Evolutionary conservation across 495 filamentous ascomycete species (phyloP).

Genomic region (Neurospora tetraspora): DNA sequence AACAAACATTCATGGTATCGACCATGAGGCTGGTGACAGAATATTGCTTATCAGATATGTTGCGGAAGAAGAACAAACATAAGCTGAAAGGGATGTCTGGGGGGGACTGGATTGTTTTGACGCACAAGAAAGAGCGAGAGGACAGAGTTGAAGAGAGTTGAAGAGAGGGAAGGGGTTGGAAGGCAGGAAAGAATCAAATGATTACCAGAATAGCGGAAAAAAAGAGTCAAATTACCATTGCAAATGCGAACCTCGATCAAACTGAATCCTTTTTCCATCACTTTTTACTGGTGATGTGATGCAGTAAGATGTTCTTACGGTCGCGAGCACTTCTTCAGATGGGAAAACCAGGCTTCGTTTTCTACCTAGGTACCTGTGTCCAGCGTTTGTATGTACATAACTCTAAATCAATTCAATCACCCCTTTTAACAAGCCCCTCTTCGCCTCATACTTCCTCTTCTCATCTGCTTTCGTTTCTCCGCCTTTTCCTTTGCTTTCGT

Average conservation of each 20-base stretch:
- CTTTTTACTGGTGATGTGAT: background rate
- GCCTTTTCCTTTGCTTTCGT: background rate
- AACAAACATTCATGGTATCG: background rate
- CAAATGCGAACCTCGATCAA: background rate
- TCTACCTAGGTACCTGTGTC: background rate
- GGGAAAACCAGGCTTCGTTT: background rate
- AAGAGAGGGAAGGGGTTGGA: background rate
- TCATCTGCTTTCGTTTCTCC: background rate
- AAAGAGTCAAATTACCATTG: background rate
- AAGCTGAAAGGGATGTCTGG: background rate
- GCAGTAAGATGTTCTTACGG: background rate
- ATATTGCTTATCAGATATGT: background rate
- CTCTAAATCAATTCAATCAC: background rate
- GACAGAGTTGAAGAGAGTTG: background rate
- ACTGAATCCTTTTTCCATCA: background rate
- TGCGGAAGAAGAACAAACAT: background rate
- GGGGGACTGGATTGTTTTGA: background rate
- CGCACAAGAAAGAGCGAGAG: background rate
- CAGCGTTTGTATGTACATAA: background rate
- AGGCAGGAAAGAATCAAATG: background rate
- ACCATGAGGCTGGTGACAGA: background rate
- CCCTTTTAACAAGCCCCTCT: background rate
- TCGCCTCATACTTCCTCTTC: background rate
- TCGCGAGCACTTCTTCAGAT: background rate
- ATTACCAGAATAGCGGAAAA: background rate